Percentiles rank a stretch among this genome's conserved stretches.
phyloP scores from a whole-genome alignment of 495 filamentous ascomycete genomes.

The Coniosporium apollinis region DNA sequence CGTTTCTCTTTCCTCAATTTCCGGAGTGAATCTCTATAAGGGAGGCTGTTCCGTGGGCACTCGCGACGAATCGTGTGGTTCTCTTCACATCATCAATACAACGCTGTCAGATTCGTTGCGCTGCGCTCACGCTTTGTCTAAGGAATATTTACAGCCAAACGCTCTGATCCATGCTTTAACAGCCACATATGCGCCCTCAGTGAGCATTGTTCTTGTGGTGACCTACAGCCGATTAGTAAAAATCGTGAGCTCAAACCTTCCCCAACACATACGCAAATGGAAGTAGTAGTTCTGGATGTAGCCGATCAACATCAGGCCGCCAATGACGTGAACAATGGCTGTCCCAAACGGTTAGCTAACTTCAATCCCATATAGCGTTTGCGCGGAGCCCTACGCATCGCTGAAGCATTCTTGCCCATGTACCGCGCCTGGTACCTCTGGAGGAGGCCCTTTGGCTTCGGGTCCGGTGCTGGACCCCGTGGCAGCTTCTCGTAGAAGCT shows the following conservation, averaged over 20 bases:
- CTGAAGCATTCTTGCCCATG: conserved; percentile 82
- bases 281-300: conserved; percentile 99
- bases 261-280: conserved; percentile 70
- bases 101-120: too few species aligned
- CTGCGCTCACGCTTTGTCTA: too few species aligned
- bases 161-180: too few species aligned
- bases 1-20: too few species aligned
- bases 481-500: conserved; percentile 97
- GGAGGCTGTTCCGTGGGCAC: too few species aligned
- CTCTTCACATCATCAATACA: too few species aligned
- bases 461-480: conserved; percentile 66
- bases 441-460: conserved; percentile 61
- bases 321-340: conserved; percentile 83
- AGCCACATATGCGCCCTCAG: too few species aligned
- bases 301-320: conserved; percentile 52
- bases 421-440: conserved; percentile 83
- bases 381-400: conserved; percentile 55
- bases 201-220: conserved; percentile 99
- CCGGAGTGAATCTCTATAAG: too few species aligned
- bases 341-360: conserved; percentile 13
- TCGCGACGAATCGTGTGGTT: too few species aligned
- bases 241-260: background rate
- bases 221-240: conserved; percentile 37
- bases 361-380: background rate
- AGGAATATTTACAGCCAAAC: too few species aligned